phyloP scores from a whole-genome alignment of 2,329 filamentous ascomycete species.

The Domatiomyces catenatus region DNA sequence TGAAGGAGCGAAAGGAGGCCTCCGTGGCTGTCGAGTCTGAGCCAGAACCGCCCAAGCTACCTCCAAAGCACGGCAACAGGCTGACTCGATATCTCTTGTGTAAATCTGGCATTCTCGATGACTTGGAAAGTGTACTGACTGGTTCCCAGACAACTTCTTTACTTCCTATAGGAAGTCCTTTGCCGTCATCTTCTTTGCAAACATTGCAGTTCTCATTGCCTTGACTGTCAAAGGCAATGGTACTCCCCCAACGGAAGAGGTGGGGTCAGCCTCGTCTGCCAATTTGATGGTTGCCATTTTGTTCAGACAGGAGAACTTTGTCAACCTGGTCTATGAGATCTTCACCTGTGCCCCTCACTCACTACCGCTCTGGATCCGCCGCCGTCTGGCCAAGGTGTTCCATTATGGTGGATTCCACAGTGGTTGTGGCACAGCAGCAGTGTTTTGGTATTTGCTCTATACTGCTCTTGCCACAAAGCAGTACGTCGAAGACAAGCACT shows the following conservation, averaged over 20 bases:
- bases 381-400: constrained; percentile 35
- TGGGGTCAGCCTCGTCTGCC: constrained; percentile 29
- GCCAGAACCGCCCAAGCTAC: too few relatives aligned
- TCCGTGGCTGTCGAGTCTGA: too few relatives aligned
- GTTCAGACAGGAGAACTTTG: constrained; percentile 38
- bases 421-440: constrained; percentile 34
- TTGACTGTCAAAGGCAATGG: too few relatives aligned
- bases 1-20: too few relatives aligned
- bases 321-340: constrained; percentile 35
- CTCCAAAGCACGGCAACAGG: too few relatives aligned
- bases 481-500: neutral
- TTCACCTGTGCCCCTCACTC: constrained; percentile 31
- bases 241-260: neutral
- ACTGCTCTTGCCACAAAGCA: constrained; percentile 22
- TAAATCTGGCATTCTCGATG: too few relatives aligned
- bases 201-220: too few relatives aligned
- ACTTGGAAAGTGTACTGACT: too few relatives aligned
- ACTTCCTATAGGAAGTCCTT: too few relatives aligned
- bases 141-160: too few relatives aligned
- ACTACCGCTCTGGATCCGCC: constrained; percentile 31
- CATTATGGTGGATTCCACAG: constrained; percentile 40
- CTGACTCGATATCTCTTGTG: too few relatives aligned
- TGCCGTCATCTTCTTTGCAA: too few relatives aligned
- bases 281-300: constrained; percentile 35
- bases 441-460: constrained; percentile 32